A percentile compares a stretch with the other conserved stretches of the same genome.
Evolutionary conservation across 1,284 basidiomycete genomes (phyloP).

Genomic region (Thelephora terrestris): DNA sequence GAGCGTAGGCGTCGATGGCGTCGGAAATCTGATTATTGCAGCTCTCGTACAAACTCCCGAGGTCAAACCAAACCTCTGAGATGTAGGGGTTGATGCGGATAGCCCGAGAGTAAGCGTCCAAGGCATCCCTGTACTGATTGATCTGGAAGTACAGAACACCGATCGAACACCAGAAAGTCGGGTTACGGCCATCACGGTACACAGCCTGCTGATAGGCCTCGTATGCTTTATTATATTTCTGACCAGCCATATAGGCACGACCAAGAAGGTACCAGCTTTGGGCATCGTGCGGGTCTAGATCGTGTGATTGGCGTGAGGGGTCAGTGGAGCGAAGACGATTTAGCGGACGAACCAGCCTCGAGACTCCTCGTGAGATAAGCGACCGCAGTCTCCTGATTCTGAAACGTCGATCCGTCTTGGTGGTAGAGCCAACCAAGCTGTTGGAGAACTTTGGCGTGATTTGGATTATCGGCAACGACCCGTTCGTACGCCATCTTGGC

Average conservation of each 20-base stretch:
- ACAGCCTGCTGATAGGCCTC: constrained; percentile 99
- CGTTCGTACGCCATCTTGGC: constrained; percentile 96
- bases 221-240: constrained; percentile 99
- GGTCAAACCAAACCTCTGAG: constrained; percentile 98
- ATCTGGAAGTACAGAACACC: constrained; percentile 99
- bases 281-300: constrained; percentile 81
- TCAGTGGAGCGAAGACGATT: constrained; percentile 1
- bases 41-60: constrained; percentile 93
- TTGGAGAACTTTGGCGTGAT: constrained; percentile 94
- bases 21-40: constrained; percentile 99
- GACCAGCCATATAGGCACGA: constrained; percentile 97
- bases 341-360: constrained; percentile 68
- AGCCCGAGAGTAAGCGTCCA: constrained; percentile 96
- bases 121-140: constrained; percentile 96
- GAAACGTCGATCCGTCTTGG: constrained; percentile 88
- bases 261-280: constrained; percentile 99
- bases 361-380: constrained; percentile 90
- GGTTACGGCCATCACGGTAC: constrained; percentile 96
- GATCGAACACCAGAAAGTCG: constrained; percentile 99
- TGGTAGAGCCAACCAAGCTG: constrained; percentile 98
- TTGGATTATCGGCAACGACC: constrained; percentile 89
- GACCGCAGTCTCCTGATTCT: constrained; percentile 92
- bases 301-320: background rate
- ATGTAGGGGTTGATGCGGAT: constrained; percentile 99
- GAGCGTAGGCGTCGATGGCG: constrained; percentile 95